A percentile compares a stretch with the other conserved stretches of the same genome.
These are phyloP conservation scores for Beauveria scarabaeidicola DNA, from an alignment of 2,329 filamentous ascomycete species.

Conservation along the genomic window DNA sequence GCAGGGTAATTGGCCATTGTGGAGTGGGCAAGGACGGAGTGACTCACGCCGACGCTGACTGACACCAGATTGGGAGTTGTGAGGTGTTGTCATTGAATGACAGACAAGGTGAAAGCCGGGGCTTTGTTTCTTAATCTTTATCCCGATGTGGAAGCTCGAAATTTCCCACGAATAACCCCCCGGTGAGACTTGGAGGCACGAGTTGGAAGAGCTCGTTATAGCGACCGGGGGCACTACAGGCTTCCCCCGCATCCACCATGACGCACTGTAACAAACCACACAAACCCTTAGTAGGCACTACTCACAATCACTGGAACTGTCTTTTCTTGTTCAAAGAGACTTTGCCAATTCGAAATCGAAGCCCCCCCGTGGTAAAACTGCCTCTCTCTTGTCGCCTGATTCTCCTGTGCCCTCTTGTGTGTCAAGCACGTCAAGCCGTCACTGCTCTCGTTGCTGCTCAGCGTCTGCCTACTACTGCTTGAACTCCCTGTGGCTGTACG, in stretches of 20 bases:
- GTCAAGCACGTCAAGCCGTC: slow-evolving; percentile 24
- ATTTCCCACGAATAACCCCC: no score
- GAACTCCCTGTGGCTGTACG: slow-evolving; percentile 26
- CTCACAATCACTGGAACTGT: no score
- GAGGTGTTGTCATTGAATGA: background rate
- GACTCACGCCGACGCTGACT: slow-evolving; percentile 15
- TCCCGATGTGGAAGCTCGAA: no score
- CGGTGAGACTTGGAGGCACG: no score
- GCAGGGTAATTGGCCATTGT: background rate
- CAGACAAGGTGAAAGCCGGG: background rate
- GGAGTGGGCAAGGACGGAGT: background rate
- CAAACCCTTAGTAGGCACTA: no score
- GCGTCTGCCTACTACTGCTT: slow-evolving; percentile 25
- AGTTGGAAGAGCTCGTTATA: background rate
- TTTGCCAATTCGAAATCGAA: no score
- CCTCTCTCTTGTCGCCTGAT: slow-evolving; percentile 25
- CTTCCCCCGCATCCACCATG: background rate
- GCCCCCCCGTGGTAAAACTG: slow-evolving; percentile 1
- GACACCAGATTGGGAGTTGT: background rate
- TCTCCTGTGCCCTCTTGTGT: slow-evolving; percentile 23
- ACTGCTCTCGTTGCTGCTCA: slow-evolving; percentile 25
- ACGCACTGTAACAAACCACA: background rate
- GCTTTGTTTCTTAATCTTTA: no score
- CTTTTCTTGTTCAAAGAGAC: no score
- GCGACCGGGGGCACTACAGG: background rate